Evolutionary conservation across 768 basidiomycete species (phyloP), one percentile per base, ranked within the genome.

Genomic region (Gautieria morchelliformis): DNA sequence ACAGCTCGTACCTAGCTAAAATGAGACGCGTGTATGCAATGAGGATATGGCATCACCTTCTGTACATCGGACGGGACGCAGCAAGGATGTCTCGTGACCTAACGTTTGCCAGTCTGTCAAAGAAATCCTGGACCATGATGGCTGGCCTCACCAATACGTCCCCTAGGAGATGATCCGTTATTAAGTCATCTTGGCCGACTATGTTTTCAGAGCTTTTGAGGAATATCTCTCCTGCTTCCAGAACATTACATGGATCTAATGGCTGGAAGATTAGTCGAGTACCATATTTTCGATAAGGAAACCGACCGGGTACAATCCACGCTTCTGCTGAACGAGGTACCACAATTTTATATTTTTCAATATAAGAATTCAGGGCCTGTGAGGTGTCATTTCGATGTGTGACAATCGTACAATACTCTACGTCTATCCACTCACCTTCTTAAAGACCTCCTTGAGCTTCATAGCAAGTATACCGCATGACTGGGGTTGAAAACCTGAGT

Each of bases 51-150:
- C 14, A 35, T 22, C 60, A 82, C 83, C 72, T 83, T 85, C 61
- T 81, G 81, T 0, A 79, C 73, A 65, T 88, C 85, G 0, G 78
- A 82, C 1, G 85, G 83, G 0, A 86, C 68, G 60, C 84, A 85
- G 67, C 85, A 87, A n/a, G 85, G 85, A 65, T 82, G 75, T 22
- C 84, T 70, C 2, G 81, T 81, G 11, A 87, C 68, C 81, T 82
- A 33, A 27, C 15, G 12, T n/a, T 11, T 10, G 20, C 5, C 56
- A 32, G 10, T 3, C 41, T 37, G 40, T 27, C 51, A 42, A 35
- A 19, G 8, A 10, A 33, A 9, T 32, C 27, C 42, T 30, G 44
- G 47, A 48, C 41, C 8, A 48, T 22, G n/a, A 32, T 33, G 35
- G 10, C 27, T 27, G 12, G 19, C 63, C 73, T 59, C 60, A 81